Evolutionary conservation across 306 rosid species (phyloP).

Genomic region (Boehmeria nivea): DNA sequence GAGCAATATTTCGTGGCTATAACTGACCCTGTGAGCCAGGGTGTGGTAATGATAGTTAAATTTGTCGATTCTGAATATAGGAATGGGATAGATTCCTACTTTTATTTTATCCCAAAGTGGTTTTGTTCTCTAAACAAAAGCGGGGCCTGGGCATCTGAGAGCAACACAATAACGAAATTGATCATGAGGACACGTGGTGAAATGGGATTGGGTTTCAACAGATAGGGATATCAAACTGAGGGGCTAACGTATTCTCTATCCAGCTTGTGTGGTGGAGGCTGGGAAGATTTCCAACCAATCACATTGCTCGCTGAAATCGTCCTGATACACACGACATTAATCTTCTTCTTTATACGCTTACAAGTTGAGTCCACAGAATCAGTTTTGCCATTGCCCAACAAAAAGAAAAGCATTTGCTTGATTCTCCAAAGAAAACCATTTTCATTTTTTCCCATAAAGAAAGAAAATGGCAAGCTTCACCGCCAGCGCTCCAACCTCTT

Average conservation of each 20-base stretch:
- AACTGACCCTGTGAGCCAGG: too few relatives aligned
- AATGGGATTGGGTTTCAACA: conserved; percentile 30
- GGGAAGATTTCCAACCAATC: conserved; percentile 18
- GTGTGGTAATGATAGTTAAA: too few relatives aligned
- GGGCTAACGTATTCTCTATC: conserved; percentile 39
- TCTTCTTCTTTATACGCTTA: not conserved
- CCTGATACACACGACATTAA: conserved; percentile 17
- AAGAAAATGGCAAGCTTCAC: conserved; percentile 71
- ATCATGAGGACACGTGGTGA: conserved; percentile 54
- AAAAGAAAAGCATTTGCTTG: not conserved
- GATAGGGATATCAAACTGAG: conserved; percentile 57
- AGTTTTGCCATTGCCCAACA: not conserved
- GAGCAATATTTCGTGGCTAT: too few relatives aligned
- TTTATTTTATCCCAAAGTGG: too few relatives aligned
- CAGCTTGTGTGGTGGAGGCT: conserved; percentile 43
- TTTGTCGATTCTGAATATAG: too few relatives aligned
- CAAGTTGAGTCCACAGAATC: not conserved
- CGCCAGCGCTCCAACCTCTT: conserved; percentile 45
- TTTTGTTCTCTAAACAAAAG: too few relatives aligned
- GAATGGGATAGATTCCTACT: too few relatives aligned
- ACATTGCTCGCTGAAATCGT: conserved; percentile 27
- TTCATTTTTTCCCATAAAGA: conserved; percentile 21
- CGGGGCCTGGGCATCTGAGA: not conserved
- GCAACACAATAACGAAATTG: not conserved
- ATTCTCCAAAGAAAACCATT: conserved; percentile 11